A percentile compares a stretch with the other conserved stretches of the same genome.
Conservation (phyloP, 352 stramenopile genomes). For the Globisporangium carolinianum region DNA sequence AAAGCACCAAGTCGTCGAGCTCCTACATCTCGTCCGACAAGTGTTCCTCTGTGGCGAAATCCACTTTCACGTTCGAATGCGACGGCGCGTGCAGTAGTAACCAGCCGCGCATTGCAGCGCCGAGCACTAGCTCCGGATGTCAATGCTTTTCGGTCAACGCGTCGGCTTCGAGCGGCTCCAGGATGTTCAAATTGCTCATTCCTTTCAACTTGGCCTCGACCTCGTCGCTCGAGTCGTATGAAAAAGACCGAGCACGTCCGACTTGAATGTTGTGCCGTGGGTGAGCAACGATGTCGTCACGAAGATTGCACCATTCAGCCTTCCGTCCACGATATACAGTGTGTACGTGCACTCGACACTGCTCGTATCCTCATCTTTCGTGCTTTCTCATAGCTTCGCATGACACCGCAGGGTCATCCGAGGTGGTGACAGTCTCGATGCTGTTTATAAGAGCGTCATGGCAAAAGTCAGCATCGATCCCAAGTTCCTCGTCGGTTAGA, state of each 20-base stretch:
- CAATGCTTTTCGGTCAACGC: not conserved
- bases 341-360: not conserved
- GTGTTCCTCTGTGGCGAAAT: not conserved
- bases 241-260: too few relatives aligned
- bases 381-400: too few relatives aligned
- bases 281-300: not conserved
- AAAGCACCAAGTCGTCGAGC: too few relatives aligned
- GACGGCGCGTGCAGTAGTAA: not conserved
- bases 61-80: not conserved
- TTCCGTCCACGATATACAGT: not conserved
- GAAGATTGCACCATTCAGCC: not conserved
- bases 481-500: not conserved
- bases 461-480: slow-evolving; percentile 1
- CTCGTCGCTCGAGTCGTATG: too few relatives aligned
- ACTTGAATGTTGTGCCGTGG: not conserved
- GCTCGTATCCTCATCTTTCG: too few relatives aligned
- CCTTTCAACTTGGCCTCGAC: not conserved
- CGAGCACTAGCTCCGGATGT: not conserved
- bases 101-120: too few relatives aligned
- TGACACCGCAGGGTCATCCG: not conserved
- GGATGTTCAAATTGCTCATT: not conserved
- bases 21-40: too few relatives aligned
- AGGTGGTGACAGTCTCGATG: not conserved
- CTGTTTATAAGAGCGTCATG: not conserved
- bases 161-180: too few relatives aligned